Conservation (phyloP, 306 rosid species). For the Prosopis cineraria region DNA sequence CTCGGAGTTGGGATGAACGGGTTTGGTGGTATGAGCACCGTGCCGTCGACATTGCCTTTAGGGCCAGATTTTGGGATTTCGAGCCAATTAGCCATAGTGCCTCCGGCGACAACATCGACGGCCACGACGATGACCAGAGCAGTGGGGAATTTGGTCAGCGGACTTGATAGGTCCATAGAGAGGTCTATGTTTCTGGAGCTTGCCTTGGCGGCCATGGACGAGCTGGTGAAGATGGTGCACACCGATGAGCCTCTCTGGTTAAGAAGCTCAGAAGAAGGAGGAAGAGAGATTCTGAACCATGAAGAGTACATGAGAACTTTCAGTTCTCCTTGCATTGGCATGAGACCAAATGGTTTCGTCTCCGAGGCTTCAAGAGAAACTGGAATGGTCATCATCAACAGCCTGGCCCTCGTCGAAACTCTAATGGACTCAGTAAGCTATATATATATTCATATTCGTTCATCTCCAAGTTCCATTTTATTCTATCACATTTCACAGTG, state of each 20-base stretch:
- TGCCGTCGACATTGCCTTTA: constrained; percentile 59
- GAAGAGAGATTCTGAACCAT: constrained; percentile 72
- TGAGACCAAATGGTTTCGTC: constrained; percentile 81
- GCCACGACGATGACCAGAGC: neutral
- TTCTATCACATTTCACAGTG: neutral
- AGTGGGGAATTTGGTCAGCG: constrained; percentile 22
- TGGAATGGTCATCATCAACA: constrained; percentile 88
- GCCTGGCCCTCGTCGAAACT: constrained; percentile 87
- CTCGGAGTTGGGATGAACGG: constrained; percentile 94
- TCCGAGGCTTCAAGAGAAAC: constrained; percentile 83
- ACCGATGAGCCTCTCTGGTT: constrained; percentile 87
- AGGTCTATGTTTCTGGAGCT: constrained; percentile 89
- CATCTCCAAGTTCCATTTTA: neutral
- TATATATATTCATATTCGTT: neutral
- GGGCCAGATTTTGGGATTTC: constrained; percentile 68
- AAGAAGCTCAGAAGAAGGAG: constrained; percentile 65
- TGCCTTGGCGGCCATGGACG: constrained; percentile 95
- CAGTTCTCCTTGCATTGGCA: constrained; percentile 72
- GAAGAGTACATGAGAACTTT: constrained; percentile 76
- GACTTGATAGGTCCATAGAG: constrained; percentile 64
- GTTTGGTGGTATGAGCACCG: constrained; percentile 53
- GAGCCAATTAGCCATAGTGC: constrained; percentile 43
- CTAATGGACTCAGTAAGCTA: constrained; percentile 80
- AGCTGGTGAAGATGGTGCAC: constrained; percentile 85
- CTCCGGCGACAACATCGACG: constrained; percentile 5